Percentiles rank a stretch among this genome's conserved stretches.
Conservation (phyloP, 164 flowering plant genomes). For the Aristolochia contorta region DNA sequence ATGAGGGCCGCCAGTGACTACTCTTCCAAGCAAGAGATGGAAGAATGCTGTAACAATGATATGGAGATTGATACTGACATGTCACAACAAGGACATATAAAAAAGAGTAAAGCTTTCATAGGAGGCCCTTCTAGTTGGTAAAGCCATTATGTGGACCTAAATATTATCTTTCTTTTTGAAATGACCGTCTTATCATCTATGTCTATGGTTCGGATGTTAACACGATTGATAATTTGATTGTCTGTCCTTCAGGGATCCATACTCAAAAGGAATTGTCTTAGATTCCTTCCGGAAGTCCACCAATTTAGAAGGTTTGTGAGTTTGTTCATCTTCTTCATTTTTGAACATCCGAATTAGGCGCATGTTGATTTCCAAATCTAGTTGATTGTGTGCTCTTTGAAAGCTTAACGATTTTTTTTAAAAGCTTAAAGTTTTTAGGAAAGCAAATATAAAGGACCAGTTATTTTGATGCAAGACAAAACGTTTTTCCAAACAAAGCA, state of each 20-base stretch:
- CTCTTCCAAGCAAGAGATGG: no score
- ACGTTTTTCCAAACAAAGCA: not conserved
- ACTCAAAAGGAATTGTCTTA: slow-evolving; percentile 47
- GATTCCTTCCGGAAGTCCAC: slow-evolving; percentile 41
- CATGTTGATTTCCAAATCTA: not conserved
- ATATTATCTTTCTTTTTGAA: no score
- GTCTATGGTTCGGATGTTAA: not conserved
- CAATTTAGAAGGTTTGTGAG: slow-evolving; percentile 45
- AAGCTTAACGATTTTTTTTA: not conserved
- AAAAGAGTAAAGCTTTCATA: no score
- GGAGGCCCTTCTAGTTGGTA: no score
- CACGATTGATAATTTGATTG: not conserved
- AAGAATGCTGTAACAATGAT: no score
- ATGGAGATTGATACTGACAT: no score
- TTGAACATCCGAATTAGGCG: not conserved
- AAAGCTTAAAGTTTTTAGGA: not conserved
- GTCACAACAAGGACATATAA: no score
- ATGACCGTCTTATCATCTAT: not conserved
- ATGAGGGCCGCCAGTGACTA: no score
- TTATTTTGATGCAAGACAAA: not conserved
- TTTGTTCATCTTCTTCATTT: not conserved
- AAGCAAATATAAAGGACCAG: not conserved
- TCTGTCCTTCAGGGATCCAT: slow-evolving; percentile 66
- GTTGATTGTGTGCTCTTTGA: not conserved
- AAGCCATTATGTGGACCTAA: no score